Evolutionary conservation across 2,329 filamentous ascomycete genomes (phyloP).

Genomic region (Raffaelea arxii): DNA sequence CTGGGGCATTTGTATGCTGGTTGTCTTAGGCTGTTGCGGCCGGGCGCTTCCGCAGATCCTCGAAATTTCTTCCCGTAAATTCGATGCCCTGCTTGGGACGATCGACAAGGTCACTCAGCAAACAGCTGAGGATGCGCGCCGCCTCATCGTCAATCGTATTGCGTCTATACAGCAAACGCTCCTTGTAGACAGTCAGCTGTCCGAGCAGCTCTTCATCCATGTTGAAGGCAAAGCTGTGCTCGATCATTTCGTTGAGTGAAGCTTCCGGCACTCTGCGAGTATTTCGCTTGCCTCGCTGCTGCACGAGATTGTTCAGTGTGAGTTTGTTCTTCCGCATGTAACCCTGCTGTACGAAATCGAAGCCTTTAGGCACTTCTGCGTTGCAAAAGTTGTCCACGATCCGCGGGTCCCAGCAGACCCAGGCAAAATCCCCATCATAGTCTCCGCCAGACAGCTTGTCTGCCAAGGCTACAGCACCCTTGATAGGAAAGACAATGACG

Average conservation of each 20-base stretch:
- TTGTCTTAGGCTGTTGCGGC: conserved; percentile 24
- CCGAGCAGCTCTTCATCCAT: conserved; percentile 50
- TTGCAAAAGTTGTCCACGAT: conserved; percentile 61
- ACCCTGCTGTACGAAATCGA: conserved; percentile 35
- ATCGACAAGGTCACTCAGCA: conserved; percentile 47
- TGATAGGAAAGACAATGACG: conserved; percentile 65
- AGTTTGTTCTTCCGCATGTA: conserved; percentile 39
- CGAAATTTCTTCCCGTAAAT: conserved; percentile 26
- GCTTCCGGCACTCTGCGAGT: background rate
- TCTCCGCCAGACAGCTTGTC: conserved; percentile 68
- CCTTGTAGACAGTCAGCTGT: conserved; percentile 53
- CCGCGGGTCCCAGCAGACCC: conserved; percentile 62
- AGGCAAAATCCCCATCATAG: conserved; percentile 72
- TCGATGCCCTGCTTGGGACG: conserved; percentile 43
- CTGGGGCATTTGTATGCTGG: conserved; percentile 32
- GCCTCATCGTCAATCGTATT: conserved; percentile 34
- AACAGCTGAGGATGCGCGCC: conserved; percentile 39
- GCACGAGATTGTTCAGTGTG: conserved; percentile 35
- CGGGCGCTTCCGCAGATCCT: conserved; percentile 11
- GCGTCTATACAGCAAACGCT: conserved; percentile 50
- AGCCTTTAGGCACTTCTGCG: conserved; percentile 34
- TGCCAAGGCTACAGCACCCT: conserved; percentile 53
- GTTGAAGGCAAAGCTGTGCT: conserved; percentile 46
- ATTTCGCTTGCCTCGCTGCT: background rate
- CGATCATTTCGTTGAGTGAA: conserved; percentile 23